Evolutionary conservation across 2,329 filamentous ascomycete genomes (phyloP), one percentile per base, ranked within the genome.

Genomic region (Fusarium protoensiforme): DNA sequence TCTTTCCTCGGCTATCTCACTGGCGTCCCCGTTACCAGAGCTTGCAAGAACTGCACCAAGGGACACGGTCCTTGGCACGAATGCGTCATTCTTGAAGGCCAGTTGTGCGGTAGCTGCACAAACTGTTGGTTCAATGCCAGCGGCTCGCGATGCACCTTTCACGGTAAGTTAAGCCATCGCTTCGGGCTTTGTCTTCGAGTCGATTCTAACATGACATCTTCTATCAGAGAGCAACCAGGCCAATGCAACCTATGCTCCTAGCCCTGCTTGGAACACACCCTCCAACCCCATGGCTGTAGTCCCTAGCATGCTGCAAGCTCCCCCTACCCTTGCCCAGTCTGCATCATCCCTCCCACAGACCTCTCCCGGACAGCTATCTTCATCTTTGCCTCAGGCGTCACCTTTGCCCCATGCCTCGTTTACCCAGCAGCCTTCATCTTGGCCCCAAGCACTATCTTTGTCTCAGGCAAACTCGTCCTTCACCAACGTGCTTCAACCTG

Each of bases 111-210:
- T 11, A 90, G 87, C 75, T 91, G 89, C 70, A 86, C 88, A 65
- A 91, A 91, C 76, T 91, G 89, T 78, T 91, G 89, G 89, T 91
- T 88, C 79, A 91, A 91, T 65, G 89, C 89, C 9, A 90, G 88
- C 59, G 89, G 89, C 11, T 85, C 87, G 11, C 81, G 89, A 59
- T 91, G 89, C 69, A 90, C 88, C 16, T 91, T 90, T 76, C 89
- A 90, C 67, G 88, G 89, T 90, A 81, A 72, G 86, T 78, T 33
- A 2, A 60, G 36, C n/a, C 18, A n/a, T 27, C 9, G 18, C 43
- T 9, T 36, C n/a, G 11, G 16, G 31, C 31, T 4, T 18, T 41
- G 20, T 35, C 31, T 56, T 24, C 3, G 35, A 54, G n/a, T 6
- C 24, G 18, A 46, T 18, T 24, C 67, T 76, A 54, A 75, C 35